Base-by-base conservation (phyloP, 2,329 filamentous ascomycete species). In the Trichophyton verrucosum region DNA sequence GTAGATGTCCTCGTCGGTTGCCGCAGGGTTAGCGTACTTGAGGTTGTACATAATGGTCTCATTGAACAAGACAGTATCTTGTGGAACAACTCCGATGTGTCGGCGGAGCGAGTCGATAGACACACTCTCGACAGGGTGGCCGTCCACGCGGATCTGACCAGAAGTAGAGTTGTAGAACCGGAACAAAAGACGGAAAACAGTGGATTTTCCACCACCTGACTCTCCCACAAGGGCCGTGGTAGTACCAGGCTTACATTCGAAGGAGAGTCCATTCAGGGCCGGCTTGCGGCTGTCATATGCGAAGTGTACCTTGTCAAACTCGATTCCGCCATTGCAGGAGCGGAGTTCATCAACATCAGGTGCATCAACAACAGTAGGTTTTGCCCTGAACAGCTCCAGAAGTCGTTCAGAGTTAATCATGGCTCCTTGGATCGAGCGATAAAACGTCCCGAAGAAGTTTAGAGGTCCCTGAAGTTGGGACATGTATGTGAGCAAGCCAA, bases 401-500 rank as follows among this genome's bases (percentile, higher is more conserved):
- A 99, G 86, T 17, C 94, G 86, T 78, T 99, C 94, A 3, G 92
- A 91, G 62, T 95, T 96, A 70, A 99, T 97, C 87, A 99, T 89
- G 59, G 92, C 89, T 67, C 91, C 94, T 74, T 97, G 94, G 4
- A 97, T 92, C 64, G 91, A 94, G 58, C 92, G 84, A 74, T 97
- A 99, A 72, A 97, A 97, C 0, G 91, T 94, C 61, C 92, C 94
- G 68, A 94, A 92, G 75, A 90, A 92, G 73, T 92, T 91, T 63
- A 92, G 78, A 0, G 89, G 89, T 0, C 85, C 85, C 71, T 92
- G 89, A 17, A 94, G 78, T 73, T 94, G 89, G 17, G 84, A 84
- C 73, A 92, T 84, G 71, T 91, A 92, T 3, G 86, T 87, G 65
- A 92, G 79, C 62, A 92, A 78, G 27, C 80, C 78, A 56, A 91